phyloP scores from a whole-genome alignment of 257 asterid genomes.

The Prunella vulgaris region DNA sequence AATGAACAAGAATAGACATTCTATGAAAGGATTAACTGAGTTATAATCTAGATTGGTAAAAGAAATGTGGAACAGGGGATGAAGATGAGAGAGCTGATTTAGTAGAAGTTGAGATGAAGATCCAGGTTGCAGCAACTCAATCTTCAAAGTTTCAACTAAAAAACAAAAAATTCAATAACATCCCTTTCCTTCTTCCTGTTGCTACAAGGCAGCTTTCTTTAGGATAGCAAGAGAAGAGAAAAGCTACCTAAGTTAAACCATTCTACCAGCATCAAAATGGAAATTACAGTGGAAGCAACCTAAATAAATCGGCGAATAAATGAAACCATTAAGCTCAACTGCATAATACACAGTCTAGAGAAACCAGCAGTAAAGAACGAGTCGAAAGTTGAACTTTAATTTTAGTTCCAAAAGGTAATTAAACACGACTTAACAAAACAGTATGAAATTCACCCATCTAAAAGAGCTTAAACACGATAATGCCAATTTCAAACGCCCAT shows the following conservation, averaged over 20 bases:
- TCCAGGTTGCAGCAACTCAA: not conserved
- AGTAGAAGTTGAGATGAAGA: not conserved
- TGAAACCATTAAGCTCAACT: not conserved
- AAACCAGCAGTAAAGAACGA: not conserved
- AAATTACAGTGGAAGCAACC: not conserved
- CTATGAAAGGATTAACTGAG: not conserved
- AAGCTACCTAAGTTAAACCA: not conserved
- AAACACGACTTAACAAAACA: too few species aligned
- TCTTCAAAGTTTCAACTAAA: not conserved
- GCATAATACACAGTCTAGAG: not conserved
- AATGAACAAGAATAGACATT: not conserved
- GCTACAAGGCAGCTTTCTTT: not conserved
- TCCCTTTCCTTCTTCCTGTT: not conserved
- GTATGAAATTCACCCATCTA: not conserved
- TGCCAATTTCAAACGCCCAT: too few species aligned
- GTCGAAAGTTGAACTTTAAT: not conserved
- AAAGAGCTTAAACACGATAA: too few species aligned
- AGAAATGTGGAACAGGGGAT: not conserved
- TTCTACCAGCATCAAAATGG: not conserved
- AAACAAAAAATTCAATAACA: not conserved
- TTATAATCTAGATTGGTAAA: not conserved
- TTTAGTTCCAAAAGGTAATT: not conserved
- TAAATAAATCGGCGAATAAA: not conserved
- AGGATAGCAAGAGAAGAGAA: not conserved
- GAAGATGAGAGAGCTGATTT: not conserved